phyloP scores from a whole-genome alignment of 2,329 filamentous ascomycete species.

The Ophiocordyceps camponoti-floridani region DNA sequence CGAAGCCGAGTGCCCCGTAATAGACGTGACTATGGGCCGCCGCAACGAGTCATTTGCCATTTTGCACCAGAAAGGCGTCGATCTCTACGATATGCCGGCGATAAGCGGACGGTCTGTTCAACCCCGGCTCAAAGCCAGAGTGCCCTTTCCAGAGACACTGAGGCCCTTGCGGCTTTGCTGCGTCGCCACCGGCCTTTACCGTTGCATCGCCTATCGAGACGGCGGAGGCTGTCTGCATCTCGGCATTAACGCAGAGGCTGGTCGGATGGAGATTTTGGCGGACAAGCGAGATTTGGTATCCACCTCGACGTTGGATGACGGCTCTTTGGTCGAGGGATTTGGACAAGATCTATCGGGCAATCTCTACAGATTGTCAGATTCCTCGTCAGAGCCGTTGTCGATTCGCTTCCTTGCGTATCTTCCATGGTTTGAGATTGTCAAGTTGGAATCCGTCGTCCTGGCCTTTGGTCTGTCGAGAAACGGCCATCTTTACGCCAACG shows the following conservation, averaged over 20 bases:
- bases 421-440: slow-evolving; percentile 32
- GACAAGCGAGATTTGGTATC: slow-evolving; percentile 8
- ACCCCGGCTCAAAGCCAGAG: slow-evolving; percentile 20
- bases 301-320: slow-evolving; percentile 15
- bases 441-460: slow-evolving; percentile 22
- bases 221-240: slow-evolving; percentile 9
- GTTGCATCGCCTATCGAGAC: slow-evolving; percentile 14
- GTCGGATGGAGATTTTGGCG: slow-evolving; percentile 5
- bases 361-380: slow-evolving; percentile 19
- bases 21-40: slow-evolving; percentile 59
- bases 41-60: slow-evolving; percentile 51
- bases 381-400: slow-evolving; percentile 15
- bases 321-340: slow-evolving; percentile 14
- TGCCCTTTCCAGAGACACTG: slow-evolving; percentile 17
- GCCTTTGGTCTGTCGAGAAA: slow-evolving; percentile 52
- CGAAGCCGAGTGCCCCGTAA: slow-evolving; percentile 36
- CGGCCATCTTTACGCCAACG: slow-evolving; percentile 65
- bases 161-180: slow-evolving; percentile 16
- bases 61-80: slow-evolving; percentile 47
- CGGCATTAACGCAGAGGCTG: slow-evolving; percentile 4
- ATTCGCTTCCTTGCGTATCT: slow-evolving; percentile 26
- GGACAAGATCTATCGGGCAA: slow-evolving; percentile 28
- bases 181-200: slow-evolving; percentile 10
- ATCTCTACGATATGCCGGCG: slow-evolving; percentile 52
- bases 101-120: slow-evolving; percentile 31